Percentiles rank a stretch among this genome's conserved stretches.
These are phyloP conservation scores for Hordeum vulgare DNA, from an alignment of 176 grass and related monocot genomes.

Conservation along the genomic window DNA sequence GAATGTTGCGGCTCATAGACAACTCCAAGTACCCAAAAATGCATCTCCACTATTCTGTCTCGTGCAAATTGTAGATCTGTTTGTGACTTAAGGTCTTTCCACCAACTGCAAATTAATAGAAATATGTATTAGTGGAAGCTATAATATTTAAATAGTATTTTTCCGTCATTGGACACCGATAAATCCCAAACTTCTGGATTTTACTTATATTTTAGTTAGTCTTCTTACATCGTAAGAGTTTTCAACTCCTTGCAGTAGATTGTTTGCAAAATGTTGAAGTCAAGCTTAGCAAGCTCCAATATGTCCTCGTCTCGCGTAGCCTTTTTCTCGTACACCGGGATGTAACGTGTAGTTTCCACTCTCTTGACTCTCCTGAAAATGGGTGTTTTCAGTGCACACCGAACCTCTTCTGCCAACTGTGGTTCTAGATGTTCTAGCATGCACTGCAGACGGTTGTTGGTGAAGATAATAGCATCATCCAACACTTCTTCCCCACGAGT, in stretches of 20 bases:
- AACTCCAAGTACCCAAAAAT: constrained; percentile 31
- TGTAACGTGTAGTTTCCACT: constrained; percentile 21
- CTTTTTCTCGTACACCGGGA: constrained; percentile 30
- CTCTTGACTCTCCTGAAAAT: constrained; percentile 15
- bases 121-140: background rate
- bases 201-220: background rate
- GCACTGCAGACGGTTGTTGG: background rate
- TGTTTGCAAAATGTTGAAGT: constrained; percentile 37
- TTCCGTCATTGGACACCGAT: too few species aligned
- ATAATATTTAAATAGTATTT: background rate
- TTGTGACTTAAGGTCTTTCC: constrained; percentile 16
- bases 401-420: background rate
- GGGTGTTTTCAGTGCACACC: constrained; percentile 12
- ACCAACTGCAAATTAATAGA: constrained; percentile 31
- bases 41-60: constrained; percentile 31
- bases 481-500: constrained; percentile 33
- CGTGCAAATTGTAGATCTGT: constrained; percentile 8
- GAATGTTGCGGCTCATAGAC: constrained; percentile 34
- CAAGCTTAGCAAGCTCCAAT: constrained; percentile 27
- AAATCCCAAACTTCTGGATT: too few species aligned
- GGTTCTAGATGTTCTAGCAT: background rate
- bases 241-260: constrained; percentile 31
- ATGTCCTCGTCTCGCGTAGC: background rate
- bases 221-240: constrained; percentile 10
- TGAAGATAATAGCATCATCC: constrained; percentile 3